phyloP scores from a whole-genome alignment of 257 asterid genomes.

The Mitragyna speciosa region DNA sequence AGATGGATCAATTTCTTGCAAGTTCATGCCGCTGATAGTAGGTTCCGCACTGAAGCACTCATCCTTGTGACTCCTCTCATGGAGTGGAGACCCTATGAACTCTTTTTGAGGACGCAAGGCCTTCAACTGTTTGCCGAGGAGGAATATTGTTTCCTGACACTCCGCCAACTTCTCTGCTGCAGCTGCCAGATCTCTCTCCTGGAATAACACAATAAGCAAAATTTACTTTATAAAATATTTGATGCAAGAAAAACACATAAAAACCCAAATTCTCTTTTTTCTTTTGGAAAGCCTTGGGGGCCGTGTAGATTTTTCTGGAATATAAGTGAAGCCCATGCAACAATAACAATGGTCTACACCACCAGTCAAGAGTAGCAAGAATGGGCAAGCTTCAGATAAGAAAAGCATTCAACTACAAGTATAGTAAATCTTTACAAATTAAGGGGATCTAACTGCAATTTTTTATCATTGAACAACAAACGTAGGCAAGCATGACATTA shows the following conservation, averaged over 20 bases:
- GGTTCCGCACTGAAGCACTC: slow-evolving; percentile 56
- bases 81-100: slow-evolving; percentile 31
- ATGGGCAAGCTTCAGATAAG: neutral
- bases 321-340: neutral
- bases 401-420: neutral
- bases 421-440: too few relatives aligned
- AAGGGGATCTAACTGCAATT: neutral
- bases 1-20: slow-evolving; percentile 46
- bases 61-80: slow-evolving; percentile 37
- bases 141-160: slow-evolving; percentile 89
- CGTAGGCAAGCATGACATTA: neutral
- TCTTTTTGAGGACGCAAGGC: slow-evolving; percentile 72
- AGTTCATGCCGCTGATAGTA: slow-evolving; percentile 47
- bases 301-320: neutral
- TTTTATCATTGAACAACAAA: neutral
- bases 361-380: neutral
- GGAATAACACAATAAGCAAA: slow-evolving; percentile 23
- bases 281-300: neutral
- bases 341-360: neutral
- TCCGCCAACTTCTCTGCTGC: slow-evolving; percentile 92
- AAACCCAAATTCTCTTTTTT: neutral
- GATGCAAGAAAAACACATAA: neutral
- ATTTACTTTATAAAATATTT: neutral
- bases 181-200: slow-evolving; percentile 82
- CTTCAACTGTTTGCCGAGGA: slow-evolving; percentile 84